These are phyloP conservation scores for Paramecium pentaurelia DNA, from an alignment of 73 alveolate species.

Conservation along the genomic window DNA sequence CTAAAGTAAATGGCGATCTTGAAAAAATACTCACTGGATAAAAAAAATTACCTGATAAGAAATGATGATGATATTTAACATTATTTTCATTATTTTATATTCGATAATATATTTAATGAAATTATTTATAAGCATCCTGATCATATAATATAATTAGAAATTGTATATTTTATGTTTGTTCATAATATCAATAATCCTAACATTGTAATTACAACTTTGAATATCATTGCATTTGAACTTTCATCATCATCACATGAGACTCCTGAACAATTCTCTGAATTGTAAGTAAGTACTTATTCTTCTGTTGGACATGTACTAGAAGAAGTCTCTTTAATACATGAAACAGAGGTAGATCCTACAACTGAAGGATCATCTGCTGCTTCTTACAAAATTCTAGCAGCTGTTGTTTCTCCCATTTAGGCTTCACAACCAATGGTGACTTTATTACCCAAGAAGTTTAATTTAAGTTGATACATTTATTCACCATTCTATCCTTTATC, in stretches of 20 bases:
- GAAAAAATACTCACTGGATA: conserved; percentile 15
- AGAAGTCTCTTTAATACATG: background rate
- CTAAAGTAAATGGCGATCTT: conserved; percentile 6
- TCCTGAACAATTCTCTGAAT: background rate
- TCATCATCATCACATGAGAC: background rate
- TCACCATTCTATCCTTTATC: background rate
- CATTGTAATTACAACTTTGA: background rate
- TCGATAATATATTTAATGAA: background rate
- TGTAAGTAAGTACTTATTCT: background rate
- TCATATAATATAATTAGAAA: no score
- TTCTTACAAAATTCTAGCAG: background rate
- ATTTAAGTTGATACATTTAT: background rate
- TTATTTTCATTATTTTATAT: background rate
- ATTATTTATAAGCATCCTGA: background rate
- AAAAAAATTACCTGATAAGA: conserved; percentile 12
- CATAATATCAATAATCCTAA: background rate
- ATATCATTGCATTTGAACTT: background rate
- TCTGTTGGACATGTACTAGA: background rate
- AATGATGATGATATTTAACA: background rate
- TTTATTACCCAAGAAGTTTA: background rate
- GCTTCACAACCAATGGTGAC: background rate
- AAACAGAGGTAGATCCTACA: background rate
- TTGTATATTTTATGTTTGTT: background rate
- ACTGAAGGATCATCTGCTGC: background rate
- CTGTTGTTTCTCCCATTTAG: background rate